phyloP scores from a whole-genome alignment of 2,329 filamentous ascomycete genomes.

The Emmonsiellopsis sp. region DNA sequence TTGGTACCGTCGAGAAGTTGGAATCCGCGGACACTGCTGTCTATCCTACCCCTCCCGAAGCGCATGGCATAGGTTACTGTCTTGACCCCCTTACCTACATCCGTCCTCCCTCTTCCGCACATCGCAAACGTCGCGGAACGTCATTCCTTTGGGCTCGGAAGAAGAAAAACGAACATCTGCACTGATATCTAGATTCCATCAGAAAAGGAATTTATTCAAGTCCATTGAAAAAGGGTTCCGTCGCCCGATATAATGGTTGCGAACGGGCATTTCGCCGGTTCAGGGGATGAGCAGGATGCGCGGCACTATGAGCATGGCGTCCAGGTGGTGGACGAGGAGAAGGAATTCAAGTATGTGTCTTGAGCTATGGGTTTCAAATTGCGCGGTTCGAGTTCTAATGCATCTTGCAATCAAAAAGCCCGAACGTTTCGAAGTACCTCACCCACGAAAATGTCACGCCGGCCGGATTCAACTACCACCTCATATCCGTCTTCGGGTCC shows the following conservation, averaged over 20 bases:
- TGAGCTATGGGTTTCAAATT: background rate
- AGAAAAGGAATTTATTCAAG: background rate
- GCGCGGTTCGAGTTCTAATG: background rate
- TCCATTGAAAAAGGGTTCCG: slow-evolving; percentile 6
- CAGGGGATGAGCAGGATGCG: slow-evolving; percentile 29
- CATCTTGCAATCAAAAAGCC: slow-evolving; percentile 39
- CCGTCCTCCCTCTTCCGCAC: background rate
- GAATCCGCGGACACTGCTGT: background rate
- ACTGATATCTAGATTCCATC: background rate
- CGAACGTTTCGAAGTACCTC: slow-evolving; percentile 73
- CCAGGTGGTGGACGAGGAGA: slow-evolving; percentile 93
- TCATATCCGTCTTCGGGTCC: slow-evolving; percentile 97
- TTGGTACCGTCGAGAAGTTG: background rate
- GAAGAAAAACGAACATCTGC: background rate
- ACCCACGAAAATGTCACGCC: slow-evolving; percentile 68
- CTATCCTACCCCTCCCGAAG: background rate
- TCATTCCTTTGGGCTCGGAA: background rate
- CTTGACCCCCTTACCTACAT: background rate
- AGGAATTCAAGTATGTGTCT: slow-evolving; percentile 79
- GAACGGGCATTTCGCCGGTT: slow-evolving; percentile 39
- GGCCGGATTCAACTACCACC: slow-evolving; percentile 96
- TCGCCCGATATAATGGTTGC: slow-evolving; percentile 30
- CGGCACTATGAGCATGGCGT: slow-evolving; percentile 75
- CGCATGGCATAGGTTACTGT: background rate
- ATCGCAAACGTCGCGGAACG: background rate